These are phyloP conservation scores for Tillandsia leiboldiana DNA, from an alignment of 176 grass and related monocot species.

Conservation along the genomic window DNA sequence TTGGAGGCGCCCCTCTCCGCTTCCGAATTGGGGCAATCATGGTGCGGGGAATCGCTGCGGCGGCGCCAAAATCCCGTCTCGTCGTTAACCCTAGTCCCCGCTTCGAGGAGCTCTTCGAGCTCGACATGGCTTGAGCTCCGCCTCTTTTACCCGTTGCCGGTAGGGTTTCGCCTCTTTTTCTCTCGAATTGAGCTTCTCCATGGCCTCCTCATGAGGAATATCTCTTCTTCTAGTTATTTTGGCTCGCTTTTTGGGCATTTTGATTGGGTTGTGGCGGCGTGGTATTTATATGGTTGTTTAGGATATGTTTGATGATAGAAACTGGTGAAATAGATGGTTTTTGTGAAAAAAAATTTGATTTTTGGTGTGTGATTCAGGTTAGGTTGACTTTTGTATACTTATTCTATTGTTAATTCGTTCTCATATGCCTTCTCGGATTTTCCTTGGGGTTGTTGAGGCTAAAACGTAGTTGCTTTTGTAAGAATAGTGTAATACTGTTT, in stretches of 20 bases:
- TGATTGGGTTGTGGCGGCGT: too few species aligned
- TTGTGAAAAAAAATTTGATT: too few species aligned
- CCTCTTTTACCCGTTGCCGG: background rate
- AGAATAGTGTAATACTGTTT: background rate
- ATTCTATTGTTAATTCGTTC: too few species aligned
- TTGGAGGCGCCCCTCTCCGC: background rate
- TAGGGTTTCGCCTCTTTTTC: conserved; percentile 2
- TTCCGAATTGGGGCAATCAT: background rate
- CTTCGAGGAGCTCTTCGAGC: background rate
- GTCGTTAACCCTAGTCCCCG: background rate
- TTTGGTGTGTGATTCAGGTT: too few species aligned
- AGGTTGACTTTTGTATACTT: too few species aligned
- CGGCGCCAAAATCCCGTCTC: background rate
- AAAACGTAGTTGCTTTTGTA: background rate
- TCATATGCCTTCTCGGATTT: too few species aligned
- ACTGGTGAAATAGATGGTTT: too few species aligned
- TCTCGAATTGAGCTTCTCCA: background rate
- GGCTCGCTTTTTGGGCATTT: background rate
- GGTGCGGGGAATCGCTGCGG: conserved; percentile 2
- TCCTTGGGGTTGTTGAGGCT: too few species aligned
- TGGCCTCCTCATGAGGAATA: too few species aligned
- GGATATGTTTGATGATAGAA: too few species aligned
- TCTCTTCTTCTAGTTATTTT: too few species aligned
- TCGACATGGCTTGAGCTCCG: conserved; percentile 24
- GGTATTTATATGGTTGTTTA: too few species aligned